Percentiles rank a stretch among this genome's conserved stretches.
Conservation (phyloP, 2,329 filamentous ascomycete species). For the Penicillium sumatraense region DNA sequence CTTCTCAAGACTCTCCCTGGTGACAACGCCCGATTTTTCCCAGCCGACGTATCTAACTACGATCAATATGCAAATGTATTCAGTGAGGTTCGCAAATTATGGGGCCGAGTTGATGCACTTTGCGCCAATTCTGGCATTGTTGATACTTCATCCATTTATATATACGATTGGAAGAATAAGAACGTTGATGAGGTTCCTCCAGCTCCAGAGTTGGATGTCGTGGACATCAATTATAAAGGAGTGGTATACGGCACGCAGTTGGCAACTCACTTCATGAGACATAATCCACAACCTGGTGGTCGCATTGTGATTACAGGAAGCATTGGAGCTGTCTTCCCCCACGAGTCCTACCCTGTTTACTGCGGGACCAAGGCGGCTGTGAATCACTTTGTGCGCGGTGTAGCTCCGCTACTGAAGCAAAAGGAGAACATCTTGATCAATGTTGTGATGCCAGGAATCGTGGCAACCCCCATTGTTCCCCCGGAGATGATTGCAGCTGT, state of each 20-base stretch:
- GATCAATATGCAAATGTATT: conserved; percentile 51
- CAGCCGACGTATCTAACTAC: conserved; percentile 54
- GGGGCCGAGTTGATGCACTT: conserved; percentile 54
- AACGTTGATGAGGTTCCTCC: conserved; percentile 43
- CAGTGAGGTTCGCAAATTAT: conserved; percentile 46
- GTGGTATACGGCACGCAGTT: conserved; percentile 56
- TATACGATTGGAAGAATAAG: conserved; percentile 39
- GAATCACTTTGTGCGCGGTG: conserved; percentile 46
- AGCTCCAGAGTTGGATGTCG: conserved; percentile 51
- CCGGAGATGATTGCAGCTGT: conserved; percentile 51
- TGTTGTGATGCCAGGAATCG: conserved; percentile 53
- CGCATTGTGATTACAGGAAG: conserved; percentile 52
- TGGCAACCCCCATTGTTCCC: conserved; percentile 53
- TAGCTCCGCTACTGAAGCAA: conserved; percentile 45
- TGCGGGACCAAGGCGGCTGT: conserved; percentile 57
- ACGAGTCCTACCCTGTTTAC: conserved; percentile 54
- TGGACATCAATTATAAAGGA: conserved; percentile 58
- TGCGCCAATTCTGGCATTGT: conserved; percentile 58
- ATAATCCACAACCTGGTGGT: conserved; percentile 51
- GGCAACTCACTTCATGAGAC: conserved; percentile 59
- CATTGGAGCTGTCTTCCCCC: conserved; percentile 51
- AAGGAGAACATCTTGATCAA: conserved; percentile 57
- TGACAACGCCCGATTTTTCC: conserved; percentile 48
- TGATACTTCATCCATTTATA: conserved; percentile 53
- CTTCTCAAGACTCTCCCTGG: conserved; percentile 36